A percentile compares a stretch with the other conserved stretches of the same genome.
phyloP scores from a whole-genome alignment of 2,329 filamentous ascomycete genomes.

The Orbilia javanica region DNA sequence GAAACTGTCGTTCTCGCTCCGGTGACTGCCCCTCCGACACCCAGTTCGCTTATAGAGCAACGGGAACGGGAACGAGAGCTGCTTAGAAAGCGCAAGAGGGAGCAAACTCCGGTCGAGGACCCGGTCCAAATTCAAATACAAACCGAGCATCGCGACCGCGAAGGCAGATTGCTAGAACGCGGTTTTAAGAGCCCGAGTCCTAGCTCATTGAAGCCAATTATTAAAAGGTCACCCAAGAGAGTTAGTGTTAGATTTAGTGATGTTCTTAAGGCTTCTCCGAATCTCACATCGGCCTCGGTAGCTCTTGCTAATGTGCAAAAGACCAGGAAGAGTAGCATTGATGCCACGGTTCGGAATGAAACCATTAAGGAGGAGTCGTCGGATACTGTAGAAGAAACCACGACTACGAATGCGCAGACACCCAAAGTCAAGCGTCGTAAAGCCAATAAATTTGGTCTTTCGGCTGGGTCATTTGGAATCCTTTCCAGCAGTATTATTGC shows the following conservation, averaged over 20 bases:
- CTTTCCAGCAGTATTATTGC: constrained; percentile 24
- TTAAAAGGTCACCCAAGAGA: constrained; percentile 54
- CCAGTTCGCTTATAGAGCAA: constrained; percentile 3
- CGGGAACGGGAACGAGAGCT: constrained; percentile 42
- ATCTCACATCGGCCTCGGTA: constrained; percentile 10
- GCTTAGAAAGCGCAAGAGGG: constrained; percentile 49
- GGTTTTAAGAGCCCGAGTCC: constrained; percentile 49
- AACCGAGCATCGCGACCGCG: constrained; percentile 45
- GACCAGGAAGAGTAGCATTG: constrained; percentile 35
- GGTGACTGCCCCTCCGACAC: constrained; percentile 12
- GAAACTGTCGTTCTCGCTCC: constrained; percentile 15
- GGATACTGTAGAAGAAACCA: constrained; percentile 49
- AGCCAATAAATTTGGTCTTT: not conserved
- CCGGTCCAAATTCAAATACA: constrained; percentile 47
- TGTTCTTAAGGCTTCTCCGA: constrained; percentile 27
- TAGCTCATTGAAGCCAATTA: constrained; percentile 34
- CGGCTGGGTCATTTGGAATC: constrained; percentile 4
- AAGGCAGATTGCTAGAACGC: constrained; percentile 21
- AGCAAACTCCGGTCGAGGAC: constrained; percentile 46
- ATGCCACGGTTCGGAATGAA: constrained; percentile 30
- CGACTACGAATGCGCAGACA: not conserved
- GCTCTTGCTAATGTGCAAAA: constrained; percentile 24
- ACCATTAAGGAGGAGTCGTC: constrained; percentile 26
- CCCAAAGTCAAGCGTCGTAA: constrained; percentile 40
- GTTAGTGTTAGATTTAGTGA: constrained; percentile 38